A percentile compares a stretch with the other conserved stretches of the same genome.
Conservation (phyloP, 2,329 filamentous ascomycete genomes). For the Fusarium vanettenii region DNA sequence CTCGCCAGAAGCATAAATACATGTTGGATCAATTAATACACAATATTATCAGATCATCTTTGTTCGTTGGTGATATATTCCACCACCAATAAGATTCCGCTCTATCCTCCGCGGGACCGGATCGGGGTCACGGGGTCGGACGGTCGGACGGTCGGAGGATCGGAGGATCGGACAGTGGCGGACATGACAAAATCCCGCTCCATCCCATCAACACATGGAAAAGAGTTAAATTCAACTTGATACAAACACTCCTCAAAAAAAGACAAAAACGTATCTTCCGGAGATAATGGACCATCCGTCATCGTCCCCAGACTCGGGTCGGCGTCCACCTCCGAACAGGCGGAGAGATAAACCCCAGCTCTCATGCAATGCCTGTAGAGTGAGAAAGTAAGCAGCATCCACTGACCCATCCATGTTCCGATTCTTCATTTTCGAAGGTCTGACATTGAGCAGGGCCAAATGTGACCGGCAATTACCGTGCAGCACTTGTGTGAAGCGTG, state of each 20-base stretch:
- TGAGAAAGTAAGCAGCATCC: conserved; percentile 1
- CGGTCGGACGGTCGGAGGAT: neutral
- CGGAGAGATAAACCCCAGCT: conserved; percentile 11
- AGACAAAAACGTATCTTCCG: no score
- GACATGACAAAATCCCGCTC: neutral
- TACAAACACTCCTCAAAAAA: neutral
- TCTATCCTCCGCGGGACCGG: neutral
- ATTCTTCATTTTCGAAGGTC: neutral
- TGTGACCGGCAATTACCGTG: conserved; percentile 10
- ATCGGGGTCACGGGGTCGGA: conserved; percentile 4
- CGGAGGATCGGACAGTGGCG: conserved; percentile 17
- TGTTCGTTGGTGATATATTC: neutral
- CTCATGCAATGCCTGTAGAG: conserved; percentile 4
- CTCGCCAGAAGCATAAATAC: neutral
- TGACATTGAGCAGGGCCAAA: neutral
- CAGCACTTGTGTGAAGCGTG: conserved; percentile 2
- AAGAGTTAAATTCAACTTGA: neutral
- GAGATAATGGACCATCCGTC: neutral
- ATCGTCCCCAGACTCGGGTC: neutral
- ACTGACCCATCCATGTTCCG: neutral
- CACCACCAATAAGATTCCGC: neutral
- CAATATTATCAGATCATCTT: neutral
- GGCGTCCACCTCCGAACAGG: neutral
- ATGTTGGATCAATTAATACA: neutral
- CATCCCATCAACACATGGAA: neutral